Percentiles rank a stretch among this genome's conserved stretches.
Evolutionary conservation across 495 filamentous ascomycete genomes (phyloP).

Genomic region (Aspergillus saccharolyticus): DNA sequence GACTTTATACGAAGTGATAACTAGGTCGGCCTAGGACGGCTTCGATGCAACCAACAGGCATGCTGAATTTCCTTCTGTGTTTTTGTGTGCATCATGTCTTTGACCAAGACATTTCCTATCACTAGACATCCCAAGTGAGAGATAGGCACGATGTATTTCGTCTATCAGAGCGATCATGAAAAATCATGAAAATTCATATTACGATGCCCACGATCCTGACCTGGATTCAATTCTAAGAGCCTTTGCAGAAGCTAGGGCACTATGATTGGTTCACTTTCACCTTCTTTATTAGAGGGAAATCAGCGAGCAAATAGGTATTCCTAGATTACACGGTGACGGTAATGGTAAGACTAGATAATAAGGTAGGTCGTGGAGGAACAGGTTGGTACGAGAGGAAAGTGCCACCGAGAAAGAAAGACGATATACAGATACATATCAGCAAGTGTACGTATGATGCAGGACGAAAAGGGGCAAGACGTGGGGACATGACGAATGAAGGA

Average conservation of each 20-base stretch:
- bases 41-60: background rate
- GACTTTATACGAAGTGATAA: background rate
- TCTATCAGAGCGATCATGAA: too few relatives aligned
- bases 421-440: slow-evolving; percentile 3
- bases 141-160: background rate
- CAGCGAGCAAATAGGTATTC: slow-evolving; percentile 1
- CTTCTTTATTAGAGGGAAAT: background rate
- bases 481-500: slow-evolving; percentile 5
- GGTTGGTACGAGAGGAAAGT: background rate
- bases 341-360: background rate
- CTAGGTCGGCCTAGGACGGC: background rate
- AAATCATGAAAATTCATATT: background rate
- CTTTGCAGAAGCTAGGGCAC: too few relatives aligned
- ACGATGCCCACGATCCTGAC: background rate
- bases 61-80: background rate
- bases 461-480: background rate
- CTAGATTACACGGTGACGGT: slow-evolving; percentile 9
- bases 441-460: background rate
- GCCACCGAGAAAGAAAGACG: slow-evolving; percentile 5
- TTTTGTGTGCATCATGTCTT: background rate
- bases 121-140: background rate
- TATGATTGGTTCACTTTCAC: too few relatives aligned
- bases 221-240: background rate
- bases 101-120: background rate
- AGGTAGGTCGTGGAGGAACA: background rate